Conservation (phyloP, 2,329 filamentous ascomycete genomes). For the Pseudopithomyces chartarum region DNA sequence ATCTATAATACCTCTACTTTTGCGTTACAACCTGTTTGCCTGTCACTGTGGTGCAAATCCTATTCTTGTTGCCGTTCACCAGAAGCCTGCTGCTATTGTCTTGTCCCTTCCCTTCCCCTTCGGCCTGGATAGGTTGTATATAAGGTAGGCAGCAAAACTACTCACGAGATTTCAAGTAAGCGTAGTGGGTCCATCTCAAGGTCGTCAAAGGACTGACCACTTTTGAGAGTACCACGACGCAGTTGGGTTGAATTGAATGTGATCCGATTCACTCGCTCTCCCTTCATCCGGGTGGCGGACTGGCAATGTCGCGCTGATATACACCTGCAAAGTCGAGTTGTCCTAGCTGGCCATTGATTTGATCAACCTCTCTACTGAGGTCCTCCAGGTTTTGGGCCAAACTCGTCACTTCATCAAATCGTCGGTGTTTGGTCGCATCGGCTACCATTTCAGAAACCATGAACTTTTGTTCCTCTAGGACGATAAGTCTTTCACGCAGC, state of each 20-base stretch:
- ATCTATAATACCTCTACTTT: neutral
- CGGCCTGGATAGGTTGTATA: neutral
- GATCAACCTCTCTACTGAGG: constrained; percentile 76
- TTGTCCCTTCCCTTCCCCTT: neutral
- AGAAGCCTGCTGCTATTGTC: neutral
- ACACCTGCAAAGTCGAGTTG: constrained; percentile 67
- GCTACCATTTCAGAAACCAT: constrained; percentile 86
- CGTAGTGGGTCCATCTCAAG: neutral
- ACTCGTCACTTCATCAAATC: constrained; percentile 85
- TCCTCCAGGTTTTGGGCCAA: constrained; percentile 82
- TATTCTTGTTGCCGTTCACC: neutral
- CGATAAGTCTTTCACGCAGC: constrained; percentile 76
- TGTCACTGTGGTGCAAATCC: neutral
- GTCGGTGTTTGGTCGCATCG: constrained; percentile 73
- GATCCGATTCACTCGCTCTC: neutral
- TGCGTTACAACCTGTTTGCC: neutral
- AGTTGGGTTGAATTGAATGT: neutral
- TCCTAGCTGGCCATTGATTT: constrained; percentile 66
- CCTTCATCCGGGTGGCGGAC: constrained; percentile 28
- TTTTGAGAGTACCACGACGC: neutral
- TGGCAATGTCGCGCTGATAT: constrained; percentile 46
- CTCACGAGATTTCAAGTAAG: neutral
- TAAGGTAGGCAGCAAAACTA: neutral
- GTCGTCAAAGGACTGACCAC: no score
- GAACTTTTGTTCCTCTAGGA: constrained; percentile 90